Percentiles rank a stretch among this genome's conserved stretches.
phyloP scores from a whole-genome alignment of 2,329 filamentous ascomycete genomes.

The Seiridium cupressi region DNA sequence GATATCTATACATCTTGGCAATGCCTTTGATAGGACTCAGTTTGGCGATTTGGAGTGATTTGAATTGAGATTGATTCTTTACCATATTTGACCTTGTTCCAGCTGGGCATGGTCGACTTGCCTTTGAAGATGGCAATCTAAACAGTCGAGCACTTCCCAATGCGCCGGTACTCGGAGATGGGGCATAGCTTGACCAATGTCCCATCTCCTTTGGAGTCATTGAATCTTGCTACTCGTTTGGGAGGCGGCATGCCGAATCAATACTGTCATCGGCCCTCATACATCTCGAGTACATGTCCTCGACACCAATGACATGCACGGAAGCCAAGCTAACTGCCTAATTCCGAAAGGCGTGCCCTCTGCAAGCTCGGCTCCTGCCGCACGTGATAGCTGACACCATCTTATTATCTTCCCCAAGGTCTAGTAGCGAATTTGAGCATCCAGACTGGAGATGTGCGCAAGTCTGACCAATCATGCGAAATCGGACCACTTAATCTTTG shows the following conservation, averaged over 20 bases:
- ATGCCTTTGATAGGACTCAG: conserved; percentile 42
- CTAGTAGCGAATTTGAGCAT: background rate
- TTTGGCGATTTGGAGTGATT: conserved; percentile 52
- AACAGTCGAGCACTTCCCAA: no score
- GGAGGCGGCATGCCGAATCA: no score
- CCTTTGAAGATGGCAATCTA: background rate
- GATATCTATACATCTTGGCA: conserved; percentile 34
- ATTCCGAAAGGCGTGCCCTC: background rate
- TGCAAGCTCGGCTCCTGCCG: background rate
- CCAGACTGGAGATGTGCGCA: no score
- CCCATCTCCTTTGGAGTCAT: no score
- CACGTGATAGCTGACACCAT: conserved; percentile 1
- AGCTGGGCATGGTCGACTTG: background rate
- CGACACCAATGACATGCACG: background rate
- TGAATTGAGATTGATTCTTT: conserved; percentile 30
- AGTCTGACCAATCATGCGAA: background rate
- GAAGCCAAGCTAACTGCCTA: background rate
- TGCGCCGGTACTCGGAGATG: no score
- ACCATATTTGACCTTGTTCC: background rate
- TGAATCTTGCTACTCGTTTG: no score
- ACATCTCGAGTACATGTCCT: no score
- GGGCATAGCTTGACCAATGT: no score
- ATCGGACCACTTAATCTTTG: background rate
- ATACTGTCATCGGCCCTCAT: no score
- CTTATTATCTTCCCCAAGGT: background rate